Evolutionary conservation across 1,284 basidiomycete species (phyloP), one percentile per base, ranked within the genome.

Genomic region (Rugosomyces carneus): DNA sequence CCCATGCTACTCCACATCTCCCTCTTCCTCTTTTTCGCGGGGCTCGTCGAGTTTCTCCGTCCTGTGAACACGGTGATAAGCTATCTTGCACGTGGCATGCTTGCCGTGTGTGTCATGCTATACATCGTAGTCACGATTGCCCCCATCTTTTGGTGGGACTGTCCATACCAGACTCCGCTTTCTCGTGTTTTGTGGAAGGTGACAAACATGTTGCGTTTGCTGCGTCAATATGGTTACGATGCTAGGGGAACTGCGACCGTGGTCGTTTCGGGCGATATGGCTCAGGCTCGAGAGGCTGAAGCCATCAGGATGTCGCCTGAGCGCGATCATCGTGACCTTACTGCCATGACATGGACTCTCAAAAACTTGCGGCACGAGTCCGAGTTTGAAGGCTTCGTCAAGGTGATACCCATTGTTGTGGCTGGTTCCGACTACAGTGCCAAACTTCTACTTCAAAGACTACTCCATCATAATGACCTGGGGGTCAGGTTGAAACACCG

Each of bases 1-100:
- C 69, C 68, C 5, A 58, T 62, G 23, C 60, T 73, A 4, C 57
- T 73, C 9, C 70, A 71, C 48, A 51, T 64, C 9, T 68, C 69
- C 2, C 57, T 71, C 18, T 60, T 69, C 21, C 55, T 71, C 1
- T 72, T 72, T 48, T 66, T 70, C 29, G 60, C 62, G 5, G 70
- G 68, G 5, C 58, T 73, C 9, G 58, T 65, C 19, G 60, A 62
- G 24, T 70, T 70, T 45, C 54, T 72, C 9, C 54, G 52, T 10
- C 57, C 63, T 11, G 54, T 70, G 11, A 67, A 67, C 51, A 8
- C 45, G 6, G 47, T 46, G 9, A 57, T 71, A 35, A 63, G 59
- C 36, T 58, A 57, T 44, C 41, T 67, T 5, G 59, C 67, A 9
- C 37, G 65, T n/a, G 56, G 48, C 4, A 51, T 68, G 32, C 55